These are phyloP conservation scores for Hygrophorus pudorinus DNA, from an alignment of 768 basidiomycete species.

Conservation along the genomic window DNA sequence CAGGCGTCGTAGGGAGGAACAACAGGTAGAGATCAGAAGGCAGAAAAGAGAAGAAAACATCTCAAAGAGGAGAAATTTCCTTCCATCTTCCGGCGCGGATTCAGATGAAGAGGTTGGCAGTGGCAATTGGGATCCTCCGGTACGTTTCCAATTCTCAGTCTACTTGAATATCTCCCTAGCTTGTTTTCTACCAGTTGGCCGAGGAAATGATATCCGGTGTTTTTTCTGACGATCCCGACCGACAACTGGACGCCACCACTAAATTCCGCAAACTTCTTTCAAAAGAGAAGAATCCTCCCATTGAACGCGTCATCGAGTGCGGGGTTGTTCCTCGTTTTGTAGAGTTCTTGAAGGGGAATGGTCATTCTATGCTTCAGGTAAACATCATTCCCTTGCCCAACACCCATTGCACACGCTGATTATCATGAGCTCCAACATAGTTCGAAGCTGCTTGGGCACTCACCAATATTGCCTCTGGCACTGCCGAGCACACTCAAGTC, in stretches of 20 bases:
- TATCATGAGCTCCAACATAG: slow-evolving; percentile 27
- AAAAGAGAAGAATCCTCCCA: slow-evolving; percentile 99
- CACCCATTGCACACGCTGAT: slow-evolving; percentile 3
- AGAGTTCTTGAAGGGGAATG: slow-evolving; percentile 67
- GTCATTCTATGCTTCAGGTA: slow-evolving; percentile 81
- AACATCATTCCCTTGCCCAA: slow-evolving; percentile 10
- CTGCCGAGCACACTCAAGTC: slow-evolving; percentile 96
- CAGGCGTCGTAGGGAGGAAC: slow-evolving; percentile 92
- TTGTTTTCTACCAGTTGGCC: slow-evolving; percentile 42
- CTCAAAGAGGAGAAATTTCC: slow-evolving; percentile 92
- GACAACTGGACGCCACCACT: slow-evolving; percentile 93
- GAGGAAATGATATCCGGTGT: slow-evolving; percentile 92
- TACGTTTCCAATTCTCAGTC: slow-evolving; percentile 26
- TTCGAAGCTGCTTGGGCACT: slow-evolving; percentile 98
- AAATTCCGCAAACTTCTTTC: slow-evolving; percentile 98
- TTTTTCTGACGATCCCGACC: slow-evolving; percentile 84
- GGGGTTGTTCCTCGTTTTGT: slow-evolving; percentile 97
- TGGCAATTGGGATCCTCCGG: slow-evolving; percentile 71
- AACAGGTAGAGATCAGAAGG: slow-evolving; percentile 97
- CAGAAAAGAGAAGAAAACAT: slow-evolving; percentile 99
- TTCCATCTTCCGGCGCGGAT: slow-evolving; percentile 62
- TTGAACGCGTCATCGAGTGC: slow-evolving; percentile 96
- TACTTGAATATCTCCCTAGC: slow-evolving; percentile 7
- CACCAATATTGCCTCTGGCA: slow-evolving; percentile 97
- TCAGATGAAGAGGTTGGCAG: slow-evolving; percentile 84